Evolutionary conservation across 139 green algal genomes (phyloP), one percentile per base, ranked within the genome.

Genomic region (Asterochloris erici): DNA sequence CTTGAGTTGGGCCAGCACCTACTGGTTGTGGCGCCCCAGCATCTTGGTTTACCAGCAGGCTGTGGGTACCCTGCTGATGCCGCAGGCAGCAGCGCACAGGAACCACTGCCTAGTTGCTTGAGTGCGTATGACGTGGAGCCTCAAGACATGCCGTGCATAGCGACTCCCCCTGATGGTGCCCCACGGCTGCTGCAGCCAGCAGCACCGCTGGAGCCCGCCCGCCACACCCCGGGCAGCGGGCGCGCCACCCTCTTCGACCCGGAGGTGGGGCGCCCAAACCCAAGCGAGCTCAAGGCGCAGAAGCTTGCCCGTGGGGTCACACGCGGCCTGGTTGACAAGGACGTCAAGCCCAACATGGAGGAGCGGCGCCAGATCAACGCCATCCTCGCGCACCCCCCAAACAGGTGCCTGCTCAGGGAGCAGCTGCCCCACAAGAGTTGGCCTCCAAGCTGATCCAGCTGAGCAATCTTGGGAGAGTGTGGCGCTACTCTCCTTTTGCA

Each of bases 261-360:
- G 21, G 94, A 97, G 85, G 86, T 98, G 26, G 92, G 90, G 1
- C 84, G 87, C 1, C 91, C 96, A 63, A 98, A 97, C 86, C 96
- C 95, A 0, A 85, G 92, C 0, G 96, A 99, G 89, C 85, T 94
- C 26, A 98, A 98, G 93, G 94, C 96, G 1, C 91, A 95, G 83
- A 98, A 98, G 90, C 87, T 99, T 81, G 95, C 94, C 0, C 89
- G 96, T 19, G 92, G 90, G 79, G 74, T 94, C 28, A 92, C 86
- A 13, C 85, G 90, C 14, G 92, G 89, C 10, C 66, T 93, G 24
- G 87, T 96, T 24, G 94, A 98, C 84, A 79, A 85, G 0, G 87
- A 93, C 81, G 85, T 97, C 76, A 97, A 98, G 84, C 95, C 95
- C 21, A 92, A 97, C 88, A 91, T 87, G 29, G 88, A 92, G 73